Percentiles rank a stretch among this genome's conserved stretches.
Evolutionary conservation across 2,329 filamentous ascomycete genomes (phyloP).

Genomic region (Knufia fluminis): DNA sequence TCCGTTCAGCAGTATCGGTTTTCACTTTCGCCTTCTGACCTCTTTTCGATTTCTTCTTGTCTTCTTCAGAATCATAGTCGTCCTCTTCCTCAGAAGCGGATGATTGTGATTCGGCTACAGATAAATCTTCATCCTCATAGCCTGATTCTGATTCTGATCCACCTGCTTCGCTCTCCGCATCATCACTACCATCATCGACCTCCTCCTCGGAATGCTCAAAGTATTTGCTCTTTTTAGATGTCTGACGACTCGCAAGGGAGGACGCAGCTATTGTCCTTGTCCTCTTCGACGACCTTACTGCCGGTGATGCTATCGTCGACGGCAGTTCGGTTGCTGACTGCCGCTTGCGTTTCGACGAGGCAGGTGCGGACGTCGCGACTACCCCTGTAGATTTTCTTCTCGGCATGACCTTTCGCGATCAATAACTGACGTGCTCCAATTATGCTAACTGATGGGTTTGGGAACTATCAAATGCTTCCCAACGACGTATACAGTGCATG

Average conservation of each 20-base stretch:
- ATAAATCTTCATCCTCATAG: conserved; percentile 33
- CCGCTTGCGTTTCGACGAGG: conserved; percentile 16
- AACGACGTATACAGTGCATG: no score
- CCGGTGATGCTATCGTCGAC: conserved; percentile 11
- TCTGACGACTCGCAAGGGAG: conserved; percentile 21
- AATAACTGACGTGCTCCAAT: no score
- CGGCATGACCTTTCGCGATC: background rate
- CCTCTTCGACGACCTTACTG: conserved; percentile 18
- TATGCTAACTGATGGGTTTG: no score
- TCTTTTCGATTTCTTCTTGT: conserved; percentile 14
- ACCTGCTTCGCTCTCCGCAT: conserved; percentile 14
- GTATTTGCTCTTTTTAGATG: conserved; percentile 44
- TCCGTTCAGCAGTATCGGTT: conserved; percentile 20
- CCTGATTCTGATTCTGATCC: conserved; percentile 27
- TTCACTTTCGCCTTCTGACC: conserved; percentile 12
- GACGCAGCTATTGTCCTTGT: conserved; percentile 14
- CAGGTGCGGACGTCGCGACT: background rate
- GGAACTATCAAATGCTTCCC: no score
- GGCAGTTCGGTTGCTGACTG: conserved; percentile 8
- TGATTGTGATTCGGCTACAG: conserved; percentile 26
- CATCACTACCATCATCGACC: conserved; percentile 25
- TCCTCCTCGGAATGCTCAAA: conserved; percentile 30
- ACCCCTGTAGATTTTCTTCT: conserved; percentile 1
- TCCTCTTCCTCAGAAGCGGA: conserved; percentile 19
- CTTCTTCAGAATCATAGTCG: conserved; percentile 26